Evolutionary conservation across 345 rosid species (phyloP).

Genomic region (Pistacia vera): DNA sequence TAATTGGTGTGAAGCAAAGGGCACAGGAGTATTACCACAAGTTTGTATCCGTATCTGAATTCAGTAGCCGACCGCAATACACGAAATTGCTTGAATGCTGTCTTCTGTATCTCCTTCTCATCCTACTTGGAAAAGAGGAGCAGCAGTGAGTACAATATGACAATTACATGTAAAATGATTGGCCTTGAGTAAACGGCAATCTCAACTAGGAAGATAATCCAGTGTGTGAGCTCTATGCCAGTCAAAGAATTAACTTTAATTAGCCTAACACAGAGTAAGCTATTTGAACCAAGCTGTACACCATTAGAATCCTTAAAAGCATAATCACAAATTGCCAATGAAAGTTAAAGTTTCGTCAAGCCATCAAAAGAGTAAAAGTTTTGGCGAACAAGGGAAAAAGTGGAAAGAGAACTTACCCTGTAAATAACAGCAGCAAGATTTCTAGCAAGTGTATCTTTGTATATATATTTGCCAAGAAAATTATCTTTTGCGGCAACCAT

Average conservation of each 20-base stretch:
- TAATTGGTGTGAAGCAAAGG: neutral
- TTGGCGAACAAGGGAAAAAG: neutral
- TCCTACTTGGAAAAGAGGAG: conserved; percentile 49
- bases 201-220: neutral
- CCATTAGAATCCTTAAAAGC: neutral
- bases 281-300: neutral
- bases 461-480: conserved; percentile 87
- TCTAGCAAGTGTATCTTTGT: conserved; percentile 86
- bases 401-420: conserved; percentile 43
- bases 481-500: conserved; percentile 96
- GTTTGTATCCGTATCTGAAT: conserved; percentile 97
- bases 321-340: neutral
- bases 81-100: conserved; percentile 79
- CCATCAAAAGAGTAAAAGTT: neutral
- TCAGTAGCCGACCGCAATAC: conserved; percentile 65
- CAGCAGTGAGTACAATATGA: conserved; percentile 12
- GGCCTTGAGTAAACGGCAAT: neutral
- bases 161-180: conserved; percentile 14
- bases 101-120: conserved; percentile 89
- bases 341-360: neutral
- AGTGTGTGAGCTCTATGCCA: neutral
- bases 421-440: conserved; percentile 93
- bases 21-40: conserved; percentile 62
- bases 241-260: no score
- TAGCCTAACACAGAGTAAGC: neutral